Conservation (phyloP, 768 basidiomycete genomes). For the Zangia roseola region DNA sequence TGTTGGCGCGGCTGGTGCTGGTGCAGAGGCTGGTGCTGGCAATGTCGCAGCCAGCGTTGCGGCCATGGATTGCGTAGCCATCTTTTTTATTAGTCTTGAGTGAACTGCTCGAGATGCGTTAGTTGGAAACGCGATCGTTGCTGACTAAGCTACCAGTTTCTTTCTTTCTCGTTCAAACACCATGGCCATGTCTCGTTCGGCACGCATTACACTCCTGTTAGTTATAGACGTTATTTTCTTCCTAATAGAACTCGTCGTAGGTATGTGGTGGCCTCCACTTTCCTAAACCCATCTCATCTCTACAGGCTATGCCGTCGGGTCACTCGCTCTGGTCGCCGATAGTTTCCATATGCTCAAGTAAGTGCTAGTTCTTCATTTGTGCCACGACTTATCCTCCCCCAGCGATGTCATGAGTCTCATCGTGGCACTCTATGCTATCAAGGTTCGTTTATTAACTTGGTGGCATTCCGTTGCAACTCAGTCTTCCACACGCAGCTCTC, state of each 20-base stretch:
- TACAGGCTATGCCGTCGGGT: slow-evolving; percentile 91
- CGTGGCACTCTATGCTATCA: slow-evolving; percentile 95
- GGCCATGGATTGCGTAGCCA: slow-evolving; percentile 86
- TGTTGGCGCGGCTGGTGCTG: slow-evolving; percentile 60
- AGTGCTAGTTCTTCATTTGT: slow-evolving; percentile 24
- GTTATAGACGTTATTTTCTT: slow-evolving; percentile 87
- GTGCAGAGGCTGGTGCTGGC: slow-evolving; percentile 58
- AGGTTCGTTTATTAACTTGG: slow-evolving; percentile 38
- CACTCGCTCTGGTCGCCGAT: slow-evolving; percentile 92
- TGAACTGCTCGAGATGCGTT: background rate
- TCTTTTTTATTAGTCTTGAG: slow-evolving; percentile 19
- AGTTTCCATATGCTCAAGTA: slow-evolving; percentile 99
- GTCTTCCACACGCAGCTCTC: slow-evolving; percentile 52
- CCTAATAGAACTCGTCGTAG: slow-evolving; percentile 79
- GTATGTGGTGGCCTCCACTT: slow-evolving; percentile 38
- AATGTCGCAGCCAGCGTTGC: slow-evolving; percentile 86
- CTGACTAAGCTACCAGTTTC: slow-evolving; percentile 21
- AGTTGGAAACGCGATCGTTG: background rate
- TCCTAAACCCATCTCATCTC: slow-evolving; percentile 10
- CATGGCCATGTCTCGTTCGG: slow-evolving; percentile 58
- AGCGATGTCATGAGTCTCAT: slow-evolving; percentile 97
- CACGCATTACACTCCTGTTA: slow-evolving; percentile 73
- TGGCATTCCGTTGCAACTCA: slow-evolving; percentile 6
- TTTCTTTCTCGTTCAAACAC: background rate
- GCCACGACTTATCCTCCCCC: slow-evolving; percentile 15